phyloP scores from a whole-genome alignment of 805 yeast species.

The Kluyveromyces lactis region DNA sequence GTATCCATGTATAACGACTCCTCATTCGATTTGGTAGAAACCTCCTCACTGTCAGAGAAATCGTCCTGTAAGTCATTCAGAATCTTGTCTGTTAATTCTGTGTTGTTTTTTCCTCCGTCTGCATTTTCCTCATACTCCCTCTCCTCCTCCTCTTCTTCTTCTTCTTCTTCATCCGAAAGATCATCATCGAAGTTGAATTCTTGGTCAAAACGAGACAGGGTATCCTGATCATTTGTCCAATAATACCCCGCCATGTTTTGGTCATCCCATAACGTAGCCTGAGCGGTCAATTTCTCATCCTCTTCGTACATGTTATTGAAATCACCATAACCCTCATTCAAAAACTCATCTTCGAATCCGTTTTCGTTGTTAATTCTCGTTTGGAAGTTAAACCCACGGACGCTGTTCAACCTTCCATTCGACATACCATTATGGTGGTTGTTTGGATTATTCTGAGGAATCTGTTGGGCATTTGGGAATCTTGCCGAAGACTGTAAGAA shows the following conservation, averaged over 20 bases:
- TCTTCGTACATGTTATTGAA: constrained; percentile 1
- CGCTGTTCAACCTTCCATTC: background rate
- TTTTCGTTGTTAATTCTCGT: constrained; percentile 2
- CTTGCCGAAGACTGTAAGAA: background rate
- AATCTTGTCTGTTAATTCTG: too few species aligned
- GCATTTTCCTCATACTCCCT: background rate
- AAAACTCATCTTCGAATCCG: constrained; percentile 1
- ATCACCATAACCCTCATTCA: background rate
- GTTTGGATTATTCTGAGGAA: too few species aligned
- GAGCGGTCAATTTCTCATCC: constrained; percentile 3
- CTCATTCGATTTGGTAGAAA: background rate
- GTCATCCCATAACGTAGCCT: constrained; percentile 2
- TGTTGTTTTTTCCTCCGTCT: background rate
- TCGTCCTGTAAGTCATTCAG: background rate
- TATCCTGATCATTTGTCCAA: constrained; percentile 21
- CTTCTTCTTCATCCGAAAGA: constrained; percentile 21
- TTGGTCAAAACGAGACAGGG: constrained; percentile 24
- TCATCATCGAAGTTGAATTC: constrained; percentile 24
- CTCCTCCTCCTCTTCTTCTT: constrained; percentile 10
- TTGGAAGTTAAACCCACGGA: background rate
- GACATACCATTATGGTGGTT: too few species aligned
- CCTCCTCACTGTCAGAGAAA: background rate
- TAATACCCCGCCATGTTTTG: constrained; percentile 5
- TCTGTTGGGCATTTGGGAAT: background rate
- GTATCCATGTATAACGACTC: constrained; percentile 1